Base-by-base conservation (phyloP, 495 filamentous ascomycete genomes). In the Cryomyces antarcticus region DNA sequence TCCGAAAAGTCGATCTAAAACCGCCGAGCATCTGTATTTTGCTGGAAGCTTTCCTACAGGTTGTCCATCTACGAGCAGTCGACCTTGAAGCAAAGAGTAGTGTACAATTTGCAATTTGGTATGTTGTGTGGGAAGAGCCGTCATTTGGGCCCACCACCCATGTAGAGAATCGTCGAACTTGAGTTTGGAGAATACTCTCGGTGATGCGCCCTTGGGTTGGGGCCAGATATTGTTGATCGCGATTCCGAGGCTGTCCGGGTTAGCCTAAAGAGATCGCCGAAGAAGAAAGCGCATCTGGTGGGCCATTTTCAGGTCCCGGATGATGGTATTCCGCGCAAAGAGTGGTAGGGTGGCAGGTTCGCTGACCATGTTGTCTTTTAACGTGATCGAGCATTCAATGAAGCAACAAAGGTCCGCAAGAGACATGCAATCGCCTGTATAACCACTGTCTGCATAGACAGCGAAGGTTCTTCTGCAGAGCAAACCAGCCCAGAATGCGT, bases 391-490 rank as follows among this genome's bases (percentile, higher is more conserved):
- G 12, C 59, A 57, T 41, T 57, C 49, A 27, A 66, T 46, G 35
- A 58, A 63, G 38, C n/a, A 47, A 6, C 37, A n/a, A 17, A 63
- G 41, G 1, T 37, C 45, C 7, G 31, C 43, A 9, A 9, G 24
- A 28, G 35, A 6, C 7, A 45, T 6, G 24, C 13, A 7, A 34
- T 31, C 28, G 6, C 49, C 41, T 6, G 54, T 28, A 13, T 7
- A 28, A 17, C 4, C 5, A 28, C 36, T 24, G 4, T 53, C 52
- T 4, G 51, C 6, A 24, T 57, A 55, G 6, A 54, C 33, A 5
- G 53, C 46, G 40, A 69, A 75, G 0, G 69, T 74, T 4, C 60
- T 52, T 35, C 65, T 54, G 41, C 66, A 73, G 24, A 73, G 51
- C 4, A 75, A 44, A n/a, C 69, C 58, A 2, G 70, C 64, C 44